A percentile compares a stretch with the other conserved stretches of the same genome.
Evolutionary conservation across 1,284 basidiomycete genomes (phyloP).

Genomic region (Sporisorium graminicola): DNA sequence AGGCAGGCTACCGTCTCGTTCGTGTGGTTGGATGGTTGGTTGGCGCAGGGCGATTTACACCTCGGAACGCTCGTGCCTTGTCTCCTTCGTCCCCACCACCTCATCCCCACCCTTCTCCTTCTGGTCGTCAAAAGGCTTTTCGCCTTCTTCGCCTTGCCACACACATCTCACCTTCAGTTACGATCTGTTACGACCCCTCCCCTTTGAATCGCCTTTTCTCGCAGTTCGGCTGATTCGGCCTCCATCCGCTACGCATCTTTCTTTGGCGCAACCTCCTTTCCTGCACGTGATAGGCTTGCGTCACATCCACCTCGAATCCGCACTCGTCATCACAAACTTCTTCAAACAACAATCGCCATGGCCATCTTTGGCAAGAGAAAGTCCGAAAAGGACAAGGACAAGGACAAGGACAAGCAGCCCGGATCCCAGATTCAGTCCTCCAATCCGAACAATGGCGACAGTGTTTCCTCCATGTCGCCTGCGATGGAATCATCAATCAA

Average conservation of each 20-base stretch:
- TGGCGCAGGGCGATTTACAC: neutral
- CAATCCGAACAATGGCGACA: slow-evolving; percentile 36
- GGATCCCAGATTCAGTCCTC: slow-evolving; percentile 14
- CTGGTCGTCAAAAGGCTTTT: neutral
- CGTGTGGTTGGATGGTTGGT: neutral
- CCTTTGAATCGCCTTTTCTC: neutral
- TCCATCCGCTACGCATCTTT: neutral
- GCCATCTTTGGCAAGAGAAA: slow-evolving; percentile 68
- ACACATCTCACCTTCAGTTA: neutral
- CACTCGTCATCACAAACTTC: neutral
- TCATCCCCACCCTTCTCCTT: neutral
- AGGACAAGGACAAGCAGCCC: slow-evolving; percentile 30
- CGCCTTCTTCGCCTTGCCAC: neutral
- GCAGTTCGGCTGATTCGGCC: neutral
- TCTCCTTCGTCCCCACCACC: neutral
- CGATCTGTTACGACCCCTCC: neutral
- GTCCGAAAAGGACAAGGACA: slow-evolving; percentile 59
- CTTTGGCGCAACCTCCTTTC: neutral
- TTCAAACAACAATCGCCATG: slow-evolving; percentile 46
- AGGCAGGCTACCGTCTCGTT: neutral
- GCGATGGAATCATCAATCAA: slow-evolving; percentile 34
- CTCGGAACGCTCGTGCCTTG: neutral
- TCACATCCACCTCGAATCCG: neutral
- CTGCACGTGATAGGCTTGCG: neutral
- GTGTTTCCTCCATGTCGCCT: slow-evolving; percentile 46